Percentiles rank a stretch among this genome's conserved stretches.
Evolutionary conservation across 2,329 filamentous ascomycete genomes (phyloP).

Genomic region (Periglandula ipomoeae): DNA sequence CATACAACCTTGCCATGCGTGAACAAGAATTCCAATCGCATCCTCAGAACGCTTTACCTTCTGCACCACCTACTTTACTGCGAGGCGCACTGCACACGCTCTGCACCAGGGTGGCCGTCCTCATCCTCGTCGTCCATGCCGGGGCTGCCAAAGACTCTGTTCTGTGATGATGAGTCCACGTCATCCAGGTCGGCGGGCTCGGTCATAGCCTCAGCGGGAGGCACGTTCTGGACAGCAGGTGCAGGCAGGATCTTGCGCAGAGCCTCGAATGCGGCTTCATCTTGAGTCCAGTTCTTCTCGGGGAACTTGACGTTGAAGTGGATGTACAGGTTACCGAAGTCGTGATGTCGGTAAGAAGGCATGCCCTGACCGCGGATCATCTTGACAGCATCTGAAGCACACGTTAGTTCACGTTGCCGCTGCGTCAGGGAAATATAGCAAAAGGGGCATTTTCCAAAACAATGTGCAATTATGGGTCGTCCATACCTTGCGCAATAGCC

Average conservation of each 20-base stretch:
- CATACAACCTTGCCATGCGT: not conserved
- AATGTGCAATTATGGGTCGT: too few relatives aligned
- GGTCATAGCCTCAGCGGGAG: slow-evolving; percentile 79
- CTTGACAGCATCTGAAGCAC: slow-evolving; percentile 69
- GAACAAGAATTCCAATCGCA: not conserved
- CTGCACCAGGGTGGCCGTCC: slow-evolving; percentile 65
- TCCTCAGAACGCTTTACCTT: too few relatives aligned
- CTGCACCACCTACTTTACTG: slow-evolving; percentile 56
- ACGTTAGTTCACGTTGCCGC: slow-evolving; percentile 1
- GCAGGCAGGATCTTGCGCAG: slow-evolving; percentile 81
- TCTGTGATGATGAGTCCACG: slow-evolving; percentile 58
- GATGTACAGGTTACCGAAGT: slow-evolving; percentile 92
- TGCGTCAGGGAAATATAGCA: too few relatives aligned
- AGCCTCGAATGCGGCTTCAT: slow-evolving; percentile 62
- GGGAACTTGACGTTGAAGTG: slow-evolving; percentile 98
- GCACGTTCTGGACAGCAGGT: slow-evolving; percentile 50
- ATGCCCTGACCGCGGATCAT: slow-evolving; percentile 95
- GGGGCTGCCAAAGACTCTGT: slow-evolving; percentile 58
- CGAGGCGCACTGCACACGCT: slow-evolving; percentile 79
- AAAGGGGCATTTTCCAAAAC: too few relatives aligned
- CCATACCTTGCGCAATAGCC: slow-evolving; percentile 81
- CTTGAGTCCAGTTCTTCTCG: slow-evolving; percentile 59
- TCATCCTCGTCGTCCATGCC: slow-evolving; percentile 64
- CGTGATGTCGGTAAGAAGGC: slow-evolving; percentile 92
- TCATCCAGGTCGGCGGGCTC: slow-evolving; percentile 85